Percentiles rank a stretch among this genome's conserved stretches.
These are phyloP conservation scores for Erysimum cheiri DNA, from an alignment of 441 rosid genomes.

Conservation along the genomic window DNA sequence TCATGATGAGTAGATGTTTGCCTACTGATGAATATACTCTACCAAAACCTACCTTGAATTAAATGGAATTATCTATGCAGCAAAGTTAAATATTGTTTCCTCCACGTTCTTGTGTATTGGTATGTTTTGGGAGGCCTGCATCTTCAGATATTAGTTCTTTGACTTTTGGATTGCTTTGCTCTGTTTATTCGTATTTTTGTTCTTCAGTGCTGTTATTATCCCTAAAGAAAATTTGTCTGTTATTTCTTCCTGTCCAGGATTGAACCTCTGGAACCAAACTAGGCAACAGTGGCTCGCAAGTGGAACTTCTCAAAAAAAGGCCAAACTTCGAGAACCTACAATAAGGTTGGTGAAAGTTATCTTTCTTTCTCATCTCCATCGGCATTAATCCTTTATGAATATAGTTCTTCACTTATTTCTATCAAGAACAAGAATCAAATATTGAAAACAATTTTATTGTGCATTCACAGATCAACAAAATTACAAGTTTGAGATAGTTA, in stretches of 20 bases:
- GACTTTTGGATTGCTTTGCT: constrained; percentile 2
- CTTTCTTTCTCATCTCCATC: constrained; percentile 8
- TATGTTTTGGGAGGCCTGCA: not conserved
- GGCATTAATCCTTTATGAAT: not conserved
- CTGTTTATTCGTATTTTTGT: constrained; percentile 11
- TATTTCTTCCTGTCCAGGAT: constrained; percentile 32
- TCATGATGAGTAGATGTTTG: constrained; percentile 10
- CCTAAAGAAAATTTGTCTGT: not conserved
- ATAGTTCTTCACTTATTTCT: not conserved
- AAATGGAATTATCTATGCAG: not conserved
- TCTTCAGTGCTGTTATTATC: not conserved
- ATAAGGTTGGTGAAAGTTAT: constrained; percentile 57
- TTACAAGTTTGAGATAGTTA: not conserved
- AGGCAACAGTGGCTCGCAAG: constrained; percentile 82
- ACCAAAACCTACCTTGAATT: not conserved
- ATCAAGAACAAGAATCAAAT: constrained; percentile 9
- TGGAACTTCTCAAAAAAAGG: constrained; percentile 48
- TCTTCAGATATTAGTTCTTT: not conserved
- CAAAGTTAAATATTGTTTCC: not conserved
- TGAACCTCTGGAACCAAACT: constrained; percentile 72
- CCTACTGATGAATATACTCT: not conserved
- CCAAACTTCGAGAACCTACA: constrained; percentile 59
- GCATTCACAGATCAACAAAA: not conserved
- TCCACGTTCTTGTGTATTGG: not conserved
- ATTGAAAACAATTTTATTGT: not conserved